These are phyloP conservation scores for Berkeleyomyces rouxiae DNA, from an alignment of 2,329 filamentous ascomycete species.

Conservation along the genomic window DNA sequence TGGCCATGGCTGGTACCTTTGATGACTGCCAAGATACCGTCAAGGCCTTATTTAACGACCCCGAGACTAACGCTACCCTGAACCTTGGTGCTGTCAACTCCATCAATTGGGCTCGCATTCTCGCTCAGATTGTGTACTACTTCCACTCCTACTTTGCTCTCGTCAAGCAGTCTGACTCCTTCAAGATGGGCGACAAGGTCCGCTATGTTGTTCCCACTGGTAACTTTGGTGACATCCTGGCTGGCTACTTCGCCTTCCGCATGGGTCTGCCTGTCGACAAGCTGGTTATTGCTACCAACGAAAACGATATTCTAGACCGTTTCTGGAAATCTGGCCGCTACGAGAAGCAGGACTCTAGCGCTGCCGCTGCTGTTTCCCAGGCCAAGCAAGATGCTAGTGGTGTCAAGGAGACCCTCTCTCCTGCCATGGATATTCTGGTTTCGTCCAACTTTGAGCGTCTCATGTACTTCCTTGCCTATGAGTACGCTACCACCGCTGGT, in stretches of 20 bases:
- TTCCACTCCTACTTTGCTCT: slow-evolving; percentile 88
- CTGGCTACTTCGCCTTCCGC: slow-evolving; percentile 77
- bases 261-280: slow-evolving; percentile 84
- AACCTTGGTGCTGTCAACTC: slow-evolving; percentile 89
- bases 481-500: slow-evolving; percentile 41
- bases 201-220: slow-evolving; percentile 86
- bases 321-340: slow-evolving; percentile 88
- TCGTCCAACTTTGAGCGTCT: slow-evolving; percentile 93
- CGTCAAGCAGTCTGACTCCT: slow-evolving; percentile 38
- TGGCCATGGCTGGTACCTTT: slow-evolving; percentile 79
- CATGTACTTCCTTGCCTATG: slow-evolving; percentile 79
- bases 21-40: slow-evolving; percentile 97
- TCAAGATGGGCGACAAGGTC: slow-evolving; percentile 50
- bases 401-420: slow-evolving; percentile 80
- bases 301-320: slow-evolving; percentile 90
- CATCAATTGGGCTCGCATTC: slow-evolving; percentile 89
- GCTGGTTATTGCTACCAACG: slow-evolving; percentile 85
- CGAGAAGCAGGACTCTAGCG: slow-evolving; percentile 51
- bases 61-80: slow-evolving; percentile 63
- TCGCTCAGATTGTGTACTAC: slow-evolving; percentile 95
- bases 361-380: slow-evolving; percentile 35
- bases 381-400: slow-evolving; percentile 49
- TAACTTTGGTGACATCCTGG: slow-evolving; percentile 91
- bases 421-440: slow-evolving; percentile 95
- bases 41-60: slow-evolving; percentile 79